These are phyloP conservation scores for Pichia sp. DNA, from an alignment of 1,139 yeast genomes.

Conservation along the genomic window DNA sequence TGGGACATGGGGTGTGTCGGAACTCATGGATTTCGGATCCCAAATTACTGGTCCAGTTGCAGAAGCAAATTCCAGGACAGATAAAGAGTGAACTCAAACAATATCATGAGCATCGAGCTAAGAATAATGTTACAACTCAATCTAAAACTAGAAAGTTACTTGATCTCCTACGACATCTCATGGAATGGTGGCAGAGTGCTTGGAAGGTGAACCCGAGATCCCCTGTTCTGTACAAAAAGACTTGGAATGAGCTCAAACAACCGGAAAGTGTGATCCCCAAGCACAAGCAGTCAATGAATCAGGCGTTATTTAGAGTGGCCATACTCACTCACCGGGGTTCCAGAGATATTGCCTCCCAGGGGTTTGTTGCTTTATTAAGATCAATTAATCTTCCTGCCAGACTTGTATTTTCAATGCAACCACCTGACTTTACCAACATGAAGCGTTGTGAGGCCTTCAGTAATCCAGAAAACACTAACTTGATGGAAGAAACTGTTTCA, in stretches of 20 bases:
- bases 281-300: conserved; percentile 17
- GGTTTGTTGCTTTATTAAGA: conserved; percentile 71
- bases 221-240: conserved; percentile 34
- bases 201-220: conserved; percentile 40
- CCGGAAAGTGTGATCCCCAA: conserved; percentile 1
- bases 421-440: conserved; percentile 70
- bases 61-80: conserved; percentile 40
- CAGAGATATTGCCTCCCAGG: conserved; percentile 78
- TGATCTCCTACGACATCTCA: conserved; percentile 63
- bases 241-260: conserved; percentile 51
- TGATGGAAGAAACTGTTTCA: too few relatives aligned
- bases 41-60: conserved; percentile 32
- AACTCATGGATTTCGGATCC: conserved; percentile 57
- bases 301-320: conserved; percentile 34
- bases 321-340: conserved; percentile 53
- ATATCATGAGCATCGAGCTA: conserved; percentile 14
- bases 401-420: conserved; percentile 75
- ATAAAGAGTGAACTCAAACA: conserved; percentile 33
- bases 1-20: conserved; percentile 58
- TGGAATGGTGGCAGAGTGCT: conserved; percentile 53
- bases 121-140: conserved; percentile 25
- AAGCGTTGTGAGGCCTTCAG: conserved; percentile 17
- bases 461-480: conserved; percentile 5
- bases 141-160: conserved; percentile 62
- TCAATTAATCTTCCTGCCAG: conserved; percentile 68